phyloP scores from a whole-genome alignment of 106 monocot species.

The Iris macrosiphon region DNA sequence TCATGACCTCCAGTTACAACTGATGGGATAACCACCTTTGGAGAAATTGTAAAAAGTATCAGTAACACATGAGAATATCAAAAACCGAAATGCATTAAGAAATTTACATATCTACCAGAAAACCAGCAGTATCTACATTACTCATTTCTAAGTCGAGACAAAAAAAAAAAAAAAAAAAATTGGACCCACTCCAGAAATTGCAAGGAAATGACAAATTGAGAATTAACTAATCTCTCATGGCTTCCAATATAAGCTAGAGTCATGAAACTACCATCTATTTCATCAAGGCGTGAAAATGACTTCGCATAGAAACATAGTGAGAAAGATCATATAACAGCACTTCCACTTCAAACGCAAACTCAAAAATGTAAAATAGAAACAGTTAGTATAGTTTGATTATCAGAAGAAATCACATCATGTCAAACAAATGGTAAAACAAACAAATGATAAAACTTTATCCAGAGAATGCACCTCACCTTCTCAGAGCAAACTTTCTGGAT shows the following conservation, averaged over 20 bases:
- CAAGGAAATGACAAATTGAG: too few relatives aligned
- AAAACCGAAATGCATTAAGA: too few relatives aligned
- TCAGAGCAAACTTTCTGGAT: conserved; percentile 30
- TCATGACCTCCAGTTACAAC: conserved; percentile 28
- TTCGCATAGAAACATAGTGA: neutral
- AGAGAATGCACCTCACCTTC: conserved; percentile 35
- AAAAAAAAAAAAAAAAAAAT: too few relatives aligned
- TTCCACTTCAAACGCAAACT: neutral
- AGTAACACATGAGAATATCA: neutral
- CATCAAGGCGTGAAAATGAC: neutral
- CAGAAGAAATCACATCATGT: neutral
- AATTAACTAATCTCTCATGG: too few relatives aligned
- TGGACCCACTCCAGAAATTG: too few relatives aligned
- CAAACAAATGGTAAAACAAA: neutral
- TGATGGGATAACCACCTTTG: conserved; percentile 35
- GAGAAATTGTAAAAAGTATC: conserved; percentile 6
- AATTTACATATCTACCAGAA: too few relatives aligned
- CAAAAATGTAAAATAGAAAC: too few relatives aligned
- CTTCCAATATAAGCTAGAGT: too few relatives aligned
- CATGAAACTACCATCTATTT: too few relatives aligned
- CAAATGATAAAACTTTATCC: neutral
- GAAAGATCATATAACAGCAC: neutral
- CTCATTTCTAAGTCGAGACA: too few relatives aligned
- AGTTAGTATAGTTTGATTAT: too few relatives aligned
- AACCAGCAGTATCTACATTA: too few relatives aligned